phyloP scores from a whole-genome alignment of 2,329 filamentous ascomycete species.

The Epichloe hybrida region DNA sequence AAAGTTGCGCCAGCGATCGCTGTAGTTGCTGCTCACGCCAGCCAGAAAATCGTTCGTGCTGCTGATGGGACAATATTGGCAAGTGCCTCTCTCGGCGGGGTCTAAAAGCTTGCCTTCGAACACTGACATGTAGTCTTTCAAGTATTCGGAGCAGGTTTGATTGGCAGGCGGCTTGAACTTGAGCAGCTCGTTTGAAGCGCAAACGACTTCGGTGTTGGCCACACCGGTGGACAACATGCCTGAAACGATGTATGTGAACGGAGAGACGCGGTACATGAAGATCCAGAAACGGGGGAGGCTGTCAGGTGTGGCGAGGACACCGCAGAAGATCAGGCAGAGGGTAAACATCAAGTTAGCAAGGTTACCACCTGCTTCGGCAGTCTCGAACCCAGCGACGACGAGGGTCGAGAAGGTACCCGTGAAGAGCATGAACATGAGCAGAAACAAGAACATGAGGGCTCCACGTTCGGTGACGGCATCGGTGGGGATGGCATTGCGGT shows the following conservation, averaged over 20 bases:
- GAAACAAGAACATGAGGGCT: conserved; percentile 64
- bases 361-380: conserved; percentile 62
- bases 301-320: conserved; percentile 53
- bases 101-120: conserved; percentile 43
- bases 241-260: conserved; percentile 68
- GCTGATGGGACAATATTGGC: conserved; percentile 40
- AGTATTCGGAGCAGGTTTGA: conserved; percentile 47
- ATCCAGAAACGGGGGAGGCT: conserved; percentile 66
- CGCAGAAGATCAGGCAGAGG: conserved; percentile 60
- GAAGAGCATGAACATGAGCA: conserved; percentile 65
- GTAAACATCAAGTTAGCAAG: conserved; percentile 64
- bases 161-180: conserved; percentile 47
- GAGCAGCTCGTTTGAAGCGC: conserved; percentile 56
- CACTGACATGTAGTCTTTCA: conserved; percentile 33
- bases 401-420: conserved; percentile 70
- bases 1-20: conserved; percentile 54
- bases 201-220: conserved; percentile 51
- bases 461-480: conserved; percentile 54
- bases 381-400: conserved; percentile 61
- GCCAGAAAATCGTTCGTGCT: conserved; percentile 40
- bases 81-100: conserved; percentile 29
- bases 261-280: conserved; percentile 67
- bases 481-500: conserved; percentile 51
- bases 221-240: conserved; percentile 59
- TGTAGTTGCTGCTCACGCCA: conserved; percentile 36